Evolutionary conservation across 2,329 filamentous ascomycete genomes (phyloP).

Genomic region (Pestalotiopsis sp.): DNA sequence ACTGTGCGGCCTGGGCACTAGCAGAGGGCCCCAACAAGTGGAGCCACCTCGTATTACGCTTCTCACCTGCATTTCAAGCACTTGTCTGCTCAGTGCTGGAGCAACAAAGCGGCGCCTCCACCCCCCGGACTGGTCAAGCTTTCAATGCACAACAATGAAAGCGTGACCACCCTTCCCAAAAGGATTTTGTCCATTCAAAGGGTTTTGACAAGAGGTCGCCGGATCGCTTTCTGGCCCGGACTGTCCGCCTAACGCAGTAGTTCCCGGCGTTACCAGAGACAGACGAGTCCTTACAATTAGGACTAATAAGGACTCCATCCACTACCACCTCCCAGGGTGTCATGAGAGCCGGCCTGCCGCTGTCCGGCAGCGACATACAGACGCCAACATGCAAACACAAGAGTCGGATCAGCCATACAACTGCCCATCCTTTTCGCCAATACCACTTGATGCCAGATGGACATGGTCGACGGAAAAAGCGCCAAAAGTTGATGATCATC

Average conservation of each 20-base stretch:
- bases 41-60: conserved; percentile 11
- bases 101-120: neutral
- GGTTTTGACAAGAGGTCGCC: neutral
- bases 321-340: neutral
- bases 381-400: neutral
- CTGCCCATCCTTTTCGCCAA: neutral
- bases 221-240: neutral
- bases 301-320: neutral
- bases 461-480: neutral
- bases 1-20: neutral
- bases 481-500: neutral
- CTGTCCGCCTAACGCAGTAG: neutral
- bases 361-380: neutral
- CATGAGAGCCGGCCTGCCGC: neutral
- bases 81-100: neutral
- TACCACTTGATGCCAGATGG: neutral
- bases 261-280: neutral
- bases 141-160: neutral
- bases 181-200: neutral
- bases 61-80: conserved; percentile 9
- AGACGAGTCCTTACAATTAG: neutral
- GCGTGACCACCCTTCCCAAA: conserved; percentile 1
- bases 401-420: neutral
- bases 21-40: neutral
- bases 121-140: neutral